Conservation (phyloP, 768 basidiomycete species). For the Nevesoporus exiguus region DNA sequence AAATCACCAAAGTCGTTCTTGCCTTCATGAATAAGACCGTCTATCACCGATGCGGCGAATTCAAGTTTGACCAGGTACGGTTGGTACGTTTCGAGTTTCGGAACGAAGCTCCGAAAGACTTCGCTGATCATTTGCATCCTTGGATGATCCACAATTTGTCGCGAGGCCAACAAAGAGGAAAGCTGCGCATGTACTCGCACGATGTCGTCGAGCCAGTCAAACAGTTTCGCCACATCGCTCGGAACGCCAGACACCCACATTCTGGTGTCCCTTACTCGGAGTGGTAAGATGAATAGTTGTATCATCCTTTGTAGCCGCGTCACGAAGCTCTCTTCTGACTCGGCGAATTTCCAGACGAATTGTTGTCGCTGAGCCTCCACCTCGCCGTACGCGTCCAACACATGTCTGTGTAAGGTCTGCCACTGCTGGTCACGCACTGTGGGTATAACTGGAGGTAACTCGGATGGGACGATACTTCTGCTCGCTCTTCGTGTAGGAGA, state of each 20-base stretch:
- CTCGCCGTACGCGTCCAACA: slow-evolving; percentile 38
- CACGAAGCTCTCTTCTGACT: slow-evolving; percentile 69
- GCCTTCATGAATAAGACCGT: slow-evolving; percentile 44
- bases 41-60: slow-evolving; percentile 51
- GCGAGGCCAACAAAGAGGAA: slow-evolving; percentile 42
- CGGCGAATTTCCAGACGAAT: slow-evolving; percentile 62
- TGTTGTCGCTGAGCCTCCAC: slow-evolving; percentile 62
- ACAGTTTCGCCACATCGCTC: slow-evolving; percentile 58
- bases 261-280: slow-evolving; percentile 66
- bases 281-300: slow-evolving; percentile 70
- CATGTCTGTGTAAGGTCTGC: slow-evolving; percentile 18
- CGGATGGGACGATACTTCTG: slow-evolving; percentile 2
- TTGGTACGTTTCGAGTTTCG: slow-evolving; percentile 77
- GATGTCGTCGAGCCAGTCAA: slow-evolving; percentile 91
- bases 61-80: slow-evolving; percentile 79
- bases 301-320: slow-evolving; percentile 62
- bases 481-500: slow-evolving; percentile 14
- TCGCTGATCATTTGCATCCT: slow-evolving; percentile 56
- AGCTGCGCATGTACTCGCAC: slow-evolving; percentile 71
- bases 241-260: slow-evolving; percentile 84
- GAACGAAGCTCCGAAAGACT: slow-evolving; percentile 56
- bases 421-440: slow-evolving; percentile 21
- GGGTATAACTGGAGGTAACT: slow-evolving; percentile 4
- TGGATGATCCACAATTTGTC: slow-evolving; percentile 40
- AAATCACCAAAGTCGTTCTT: slow-evolving; percentile 83